These are phyloP conservation scores for Boletus vermiculosoides DNA, from an alignment of 768 basidiomycete genomes.

Conservation along the genomic window DNA sequence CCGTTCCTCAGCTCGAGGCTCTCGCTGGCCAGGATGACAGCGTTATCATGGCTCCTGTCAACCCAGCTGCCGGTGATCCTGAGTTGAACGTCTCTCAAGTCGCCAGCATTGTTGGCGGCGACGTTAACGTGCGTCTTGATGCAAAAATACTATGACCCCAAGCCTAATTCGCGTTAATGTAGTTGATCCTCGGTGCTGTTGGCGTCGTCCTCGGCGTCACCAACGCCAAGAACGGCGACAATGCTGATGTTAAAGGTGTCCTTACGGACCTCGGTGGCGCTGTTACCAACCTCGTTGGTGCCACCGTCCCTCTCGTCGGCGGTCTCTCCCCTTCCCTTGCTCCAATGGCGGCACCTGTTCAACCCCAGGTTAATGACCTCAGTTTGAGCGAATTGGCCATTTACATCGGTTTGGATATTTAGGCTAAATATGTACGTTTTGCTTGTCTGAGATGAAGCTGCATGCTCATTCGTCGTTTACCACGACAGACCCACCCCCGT, in stretches of 20 bases:
- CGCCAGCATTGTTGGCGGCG: conserved; percentile 22
- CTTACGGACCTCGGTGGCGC: conserved; percentile 17
- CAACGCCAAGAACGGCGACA: not conserved
- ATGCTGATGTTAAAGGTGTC: not conserved
- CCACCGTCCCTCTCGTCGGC: conserved; percentile 15
- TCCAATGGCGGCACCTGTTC: conserved; percentile 19
- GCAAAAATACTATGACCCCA: not conserved
- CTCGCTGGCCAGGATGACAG: conserved; percentile 24
- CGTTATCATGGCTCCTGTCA: conserved; percentile 26
- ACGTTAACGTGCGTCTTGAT: conserved; percentile 21
- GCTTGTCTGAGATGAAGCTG: not conserved
- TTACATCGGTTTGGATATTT: conserved; percentile 14
- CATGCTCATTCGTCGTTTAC: not conserved
- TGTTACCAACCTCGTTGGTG: conserved; percentile 20
- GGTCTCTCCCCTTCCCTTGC: conserved; percentile 25
- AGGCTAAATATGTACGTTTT: conserved; percentile 8
- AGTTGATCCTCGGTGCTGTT: conserved; percentile 31
- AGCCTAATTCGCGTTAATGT: not conserved
- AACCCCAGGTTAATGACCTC: conserved; percentile 25
- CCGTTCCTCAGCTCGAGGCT: conserved; percentile 22
- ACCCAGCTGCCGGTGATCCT: conserved; percentile 5
- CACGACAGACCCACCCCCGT: not conserved
- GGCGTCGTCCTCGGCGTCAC: conserved; percentile 23
- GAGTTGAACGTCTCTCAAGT: conserved; percentile 29
- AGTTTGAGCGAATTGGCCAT: conserved; percentile 18